Evolutionary conservation across 1,139 yeast genomes (phyloP), one percentile per base, ranked within the genome.

Genomic region (Diutina pseudorugosa): DNA sequence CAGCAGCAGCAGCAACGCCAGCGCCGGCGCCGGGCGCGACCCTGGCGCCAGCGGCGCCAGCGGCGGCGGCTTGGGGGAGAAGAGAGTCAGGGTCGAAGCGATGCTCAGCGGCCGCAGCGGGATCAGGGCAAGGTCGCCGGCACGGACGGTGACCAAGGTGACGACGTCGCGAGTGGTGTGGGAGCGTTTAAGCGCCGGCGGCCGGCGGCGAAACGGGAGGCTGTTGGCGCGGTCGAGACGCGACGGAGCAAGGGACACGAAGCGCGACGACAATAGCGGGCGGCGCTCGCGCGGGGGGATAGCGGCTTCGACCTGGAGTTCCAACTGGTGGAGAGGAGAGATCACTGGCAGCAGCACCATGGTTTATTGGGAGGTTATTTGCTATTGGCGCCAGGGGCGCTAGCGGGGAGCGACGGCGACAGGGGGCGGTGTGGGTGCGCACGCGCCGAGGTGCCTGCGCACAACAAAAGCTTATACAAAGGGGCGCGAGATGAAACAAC

Each of bases 331-430:
- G 9, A 41, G 25, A n/a, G 45, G 45, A 9, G 20, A 20, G 23
- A 41, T 18, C 45, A 41, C 45, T 20, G 45, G 45, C 45, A 20
- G 20, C 45, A 41, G 25, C 45, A 41, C 45, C 45, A 41, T 41
- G n/a, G n/a, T 30, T 30, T 9, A 3, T 9, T 12, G 12, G 6
- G n/a, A 4, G 14, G 12, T 30, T 11, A 9, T 30, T 30, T 30
- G 5, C n/a, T 12, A 4, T 4, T 30, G 36, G 5, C 11, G 11
- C 8, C 30, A 12, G 30, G 30, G 8, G 8, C 8, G 5, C 11
- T 27, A 27, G 30, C 30, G 30, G 30, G n/a, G n/a, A 5, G 30
- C 11, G 36, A 9, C 36, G 36, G n/a, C 36, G 36, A 12, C 12
- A 30, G 36, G 36, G 36, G 36, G 36, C 36, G 36, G 5, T 9